phyloP scores from a whole-genome alignment of 129 eudicot genomes.

The Saposhnikovia divaricata region DNA sequence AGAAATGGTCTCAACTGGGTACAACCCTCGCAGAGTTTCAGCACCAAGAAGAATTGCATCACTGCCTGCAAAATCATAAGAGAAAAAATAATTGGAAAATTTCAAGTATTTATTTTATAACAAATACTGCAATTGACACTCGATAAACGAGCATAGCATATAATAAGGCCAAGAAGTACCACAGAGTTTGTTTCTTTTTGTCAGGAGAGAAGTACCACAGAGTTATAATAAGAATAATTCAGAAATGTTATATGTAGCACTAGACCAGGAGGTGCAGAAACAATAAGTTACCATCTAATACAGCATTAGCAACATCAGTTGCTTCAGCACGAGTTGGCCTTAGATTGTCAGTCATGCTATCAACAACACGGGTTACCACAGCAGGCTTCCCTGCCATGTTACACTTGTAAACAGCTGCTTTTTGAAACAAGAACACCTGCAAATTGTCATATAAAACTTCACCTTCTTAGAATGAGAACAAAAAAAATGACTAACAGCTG shows the following conservation, averaged over 20 bases:
- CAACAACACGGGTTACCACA: conserved; percentile 72
- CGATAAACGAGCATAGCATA: too few relatives aligned
- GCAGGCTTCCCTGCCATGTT: conserved; percentile 84
- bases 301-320: conserved; percentile 84
- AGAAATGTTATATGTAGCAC: not conserved
- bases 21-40: too few relatives aligned
- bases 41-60: too few relatives aligned
- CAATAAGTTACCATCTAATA: conserved; percentile 45
- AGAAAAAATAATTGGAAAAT: too few relatives aligned
- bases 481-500: not conserved
- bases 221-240: not conserved
- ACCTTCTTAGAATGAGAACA: not conserved
- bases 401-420: conserved; percentile 67
- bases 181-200: too few relatives aligned
- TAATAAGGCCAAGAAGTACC: too few relatives aligned
- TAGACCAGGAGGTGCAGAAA: not conserved
- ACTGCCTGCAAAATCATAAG: too few relatives aligned
- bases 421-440: conserved; percentile 67
- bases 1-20: too few relatives aligned
- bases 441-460: not conserved
- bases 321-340: conserved; percentile 84
- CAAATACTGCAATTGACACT: too few relatives aligned
- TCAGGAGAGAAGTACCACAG: too few relatives aligned
- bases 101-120: too few relatives aligned
- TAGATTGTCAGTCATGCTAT: conserved; percentile 70